These are phyloP conservation scores for Citropsis articulata DNA, from an alignment of 345 rosid genomes.

Conservation along the genomic window DNA sequence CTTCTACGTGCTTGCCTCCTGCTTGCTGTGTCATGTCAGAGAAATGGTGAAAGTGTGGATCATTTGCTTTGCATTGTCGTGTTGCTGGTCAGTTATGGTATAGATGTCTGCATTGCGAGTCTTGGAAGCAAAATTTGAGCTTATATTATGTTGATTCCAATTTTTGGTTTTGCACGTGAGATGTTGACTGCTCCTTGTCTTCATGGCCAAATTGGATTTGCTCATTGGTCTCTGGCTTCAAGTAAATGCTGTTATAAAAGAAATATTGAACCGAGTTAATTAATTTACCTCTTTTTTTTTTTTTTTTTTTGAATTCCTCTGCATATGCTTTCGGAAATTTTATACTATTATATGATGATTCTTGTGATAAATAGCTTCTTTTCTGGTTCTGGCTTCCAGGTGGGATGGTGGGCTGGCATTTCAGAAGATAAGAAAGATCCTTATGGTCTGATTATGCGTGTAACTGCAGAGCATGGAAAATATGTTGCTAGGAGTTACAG, in stretches of 20 bases:
- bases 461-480: slow-evolving; percentile 96
- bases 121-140: not conserved
- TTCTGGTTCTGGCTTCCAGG: slow-evolving; percentile 38
- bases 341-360: not conserved
- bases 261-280: not conserved
- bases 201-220: not conserved
- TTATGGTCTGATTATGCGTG: slow-evolving; percentile 73
- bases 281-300: not conserved
- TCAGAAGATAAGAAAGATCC: slow-evolving; percentile 78
- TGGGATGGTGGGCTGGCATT: slow-evolving; percentile 98
- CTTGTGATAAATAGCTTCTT: not conserved
- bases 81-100: not conserved
- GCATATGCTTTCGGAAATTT: not conserved
- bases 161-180: not conserved
- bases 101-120: not conserved
- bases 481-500: slow-evolving; percentile 80
- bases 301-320: not conserved
- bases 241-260: not conserved
- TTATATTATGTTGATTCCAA: not conserved
- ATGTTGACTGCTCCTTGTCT: not conserved
- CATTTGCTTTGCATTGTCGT: not conserved
- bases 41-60: not conserved
- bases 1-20: not conserved
- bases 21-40: not conserved
- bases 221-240: not conserved